Percentiles rank a stretch among this genome's conserved stretches.
These are phyloP conservation scores for Globisporangium megalacanthum DNA, from an alignment of 352 stramenopile genomes.

Conservation along the genomic window DNA sequence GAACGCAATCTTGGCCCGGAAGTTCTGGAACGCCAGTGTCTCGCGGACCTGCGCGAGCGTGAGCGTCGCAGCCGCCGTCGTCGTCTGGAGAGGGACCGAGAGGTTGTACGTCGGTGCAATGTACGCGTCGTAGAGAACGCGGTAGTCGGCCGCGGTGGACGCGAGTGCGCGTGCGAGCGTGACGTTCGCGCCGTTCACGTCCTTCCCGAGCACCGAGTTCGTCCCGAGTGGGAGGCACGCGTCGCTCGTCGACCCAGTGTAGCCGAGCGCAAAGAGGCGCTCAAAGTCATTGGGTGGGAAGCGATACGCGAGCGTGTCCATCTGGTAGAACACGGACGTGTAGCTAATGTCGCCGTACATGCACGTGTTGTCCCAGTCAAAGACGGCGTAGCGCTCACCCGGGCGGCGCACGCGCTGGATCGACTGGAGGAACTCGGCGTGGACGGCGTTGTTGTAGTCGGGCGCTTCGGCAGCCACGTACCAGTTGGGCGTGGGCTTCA, in stretches of 20 bases:
- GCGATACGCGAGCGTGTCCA: constrained; percentile 51
- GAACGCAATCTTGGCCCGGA: constrained; percentile 49
- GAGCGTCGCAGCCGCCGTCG: constrained; percentile 5
- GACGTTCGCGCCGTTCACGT: constrained; percentile 33
- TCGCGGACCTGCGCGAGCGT: constrained; percentile 32
- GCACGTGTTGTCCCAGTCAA: constrained; percentile 68
- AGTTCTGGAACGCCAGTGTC: constrained; percentile 45
- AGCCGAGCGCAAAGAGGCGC: constrained; percentile 39
- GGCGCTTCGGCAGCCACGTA: constrained; percentile 44
- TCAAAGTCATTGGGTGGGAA: constrained; percentile 36
- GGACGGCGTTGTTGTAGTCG: constrained; percentile 54
- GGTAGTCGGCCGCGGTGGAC: constrained; percentile 34
- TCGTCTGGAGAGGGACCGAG: constrained; percentile 12
- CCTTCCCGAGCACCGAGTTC: constrained; percentile 36
- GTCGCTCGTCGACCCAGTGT: constrained; percentile 41
- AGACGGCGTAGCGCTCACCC: constrained; percentile 44
- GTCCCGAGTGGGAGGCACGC: constrained; percentile 37
- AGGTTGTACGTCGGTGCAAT: constrained; percentile 41
- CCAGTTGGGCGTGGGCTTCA: constrained; percentile 12
- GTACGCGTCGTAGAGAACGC: constrained; percentile 49
- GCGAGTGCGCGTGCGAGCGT: constrained; percentile 29
- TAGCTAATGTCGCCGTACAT: constrained; percentile 67
- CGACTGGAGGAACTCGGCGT: constrained; percentile 31
- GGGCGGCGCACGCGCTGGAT: constrained; percentile 23
- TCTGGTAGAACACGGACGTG: constrained; percentile 53